Conservation (phyloP, 2,329 filamentous ascomycete genomes). For the Zymoseptoria brevis region DNA sequence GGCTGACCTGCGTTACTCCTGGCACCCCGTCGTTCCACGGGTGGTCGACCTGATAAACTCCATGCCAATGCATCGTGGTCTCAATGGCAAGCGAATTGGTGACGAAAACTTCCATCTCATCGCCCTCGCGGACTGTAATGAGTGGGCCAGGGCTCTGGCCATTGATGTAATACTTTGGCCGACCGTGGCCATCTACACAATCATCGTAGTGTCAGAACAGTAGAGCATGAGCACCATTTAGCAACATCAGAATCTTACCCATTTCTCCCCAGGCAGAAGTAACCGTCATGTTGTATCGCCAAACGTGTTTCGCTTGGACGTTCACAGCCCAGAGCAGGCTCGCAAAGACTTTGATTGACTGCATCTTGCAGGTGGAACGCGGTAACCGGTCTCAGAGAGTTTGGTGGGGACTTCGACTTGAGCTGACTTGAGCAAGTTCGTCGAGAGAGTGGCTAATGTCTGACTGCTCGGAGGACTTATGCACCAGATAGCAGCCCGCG, state of each 20-base stretch:
- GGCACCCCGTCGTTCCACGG: constrained; percentile 11
- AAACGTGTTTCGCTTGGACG: background rate
- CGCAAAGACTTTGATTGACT: background rate
- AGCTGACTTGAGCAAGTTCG: no score
- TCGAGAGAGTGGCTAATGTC: no score
- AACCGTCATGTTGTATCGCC: constrained; percentile 14
- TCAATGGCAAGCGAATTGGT: constrained; percentile 31
- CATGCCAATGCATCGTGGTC: constrained; percentile 13
- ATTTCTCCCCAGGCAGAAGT: constrained; percentile 7
- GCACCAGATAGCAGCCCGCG: no score
- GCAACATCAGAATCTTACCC: background rate
- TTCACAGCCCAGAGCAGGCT: background rate
- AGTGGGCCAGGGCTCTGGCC: constrained; percentile 39
- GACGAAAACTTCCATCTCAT: constrained; percentile 37
- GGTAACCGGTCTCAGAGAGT: background rate
- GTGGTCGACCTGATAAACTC: background rate
- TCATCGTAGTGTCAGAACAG: background rate
- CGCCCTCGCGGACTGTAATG: constrained; percentile 40
- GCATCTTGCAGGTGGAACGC: background rate
- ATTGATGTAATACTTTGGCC: constrained; percentile 25
- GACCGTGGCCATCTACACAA: constrained; percentile 9
- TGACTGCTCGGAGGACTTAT: no score
- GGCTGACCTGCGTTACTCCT: constrained; percentile 8
- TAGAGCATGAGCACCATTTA: background rate
- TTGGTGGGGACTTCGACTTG: no score